Base-by-base conservation (phyloP, 2,329 filamentous ascomycete genomes). In the Paramyrothecium roridum region DNA sequence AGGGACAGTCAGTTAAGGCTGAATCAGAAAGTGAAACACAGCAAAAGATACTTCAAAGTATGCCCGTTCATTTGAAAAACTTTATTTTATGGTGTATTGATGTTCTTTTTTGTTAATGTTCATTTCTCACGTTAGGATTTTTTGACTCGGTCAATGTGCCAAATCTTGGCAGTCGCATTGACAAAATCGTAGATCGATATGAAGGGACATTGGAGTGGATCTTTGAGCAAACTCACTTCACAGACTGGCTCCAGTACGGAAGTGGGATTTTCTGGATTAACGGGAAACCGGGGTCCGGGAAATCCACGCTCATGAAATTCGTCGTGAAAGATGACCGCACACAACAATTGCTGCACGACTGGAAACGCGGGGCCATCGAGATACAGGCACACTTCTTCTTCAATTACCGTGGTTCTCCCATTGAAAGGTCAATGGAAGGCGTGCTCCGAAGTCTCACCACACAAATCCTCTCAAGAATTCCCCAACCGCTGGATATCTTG, bases 241-340 rank as follows among this genome's bases (percentile, higher is more conserved):
- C 20, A 8, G 40, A 45, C 40, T 45, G 40, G 40, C 40, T 45
- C 17, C 40, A 45, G 40, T 45, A n/a, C 17, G 40, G 40, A 45
- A 45, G 20, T n/a, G 40, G 40, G 40, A n/a, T 45, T 21, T 45
- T 45, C 16, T 45, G 40, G 40, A 45, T 45, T 13, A 45, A 21
- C 17, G 40, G 40, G 17, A 45, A 45, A 21, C 40, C 40, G 16
- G 40, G 17, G 6, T 45, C 40, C 8, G 40, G 40, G 8, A 45
- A 48, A 48, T 48, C 46, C n/a, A 48, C 46, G 7, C 46, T 48
- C n/a, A 48, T 48, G 46, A 48, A 48, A 16, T 48, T 48, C 46
- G 22, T 48, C 17, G 19, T 20, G 13, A 23, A 48, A 23, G 22
- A 22, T 16, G 3, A 16, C n/a, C n/a, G 22, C 8, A 48, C 46